Percentiles rank a stretch among this genome's conserved stretches.
Evolutionary conservation across 805 yeast species (phyloP).

Genomic region (Yueomyces sinensis): DNA sequence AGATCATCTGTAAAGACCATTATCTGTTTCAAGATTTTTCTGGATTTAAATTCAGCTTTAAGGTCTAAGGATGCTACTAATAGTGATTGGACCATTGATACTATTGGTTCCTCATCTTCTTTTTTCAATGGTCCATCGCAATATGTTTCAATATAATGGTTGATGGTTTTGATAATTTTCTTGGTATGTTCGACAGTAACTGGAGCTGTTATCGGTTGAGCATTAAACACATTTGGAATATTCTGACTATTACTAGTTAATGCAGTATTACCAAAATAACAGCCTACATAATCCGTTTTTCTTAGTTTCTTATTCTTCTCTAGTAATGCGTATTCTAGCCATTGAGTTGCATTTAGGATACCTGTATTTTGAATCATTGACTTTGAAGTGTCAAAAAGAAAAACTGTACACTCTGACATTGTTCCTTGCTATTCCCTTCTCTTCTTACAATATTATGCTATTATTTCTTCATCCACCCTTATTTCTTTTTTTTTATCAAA

Average conservation of each 20-base stretch:
- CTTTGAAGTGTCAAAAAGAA: slow-evolving; percentile 16
- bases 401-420: slow-evolving; percentile 14
- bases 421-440: no score
- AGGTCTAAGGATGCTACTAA: slow-evolving; percentile 14
- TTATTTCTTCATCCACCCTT: no score
- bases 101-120: not conserved
- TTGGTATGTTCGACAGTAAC: slow-evolving; percentile 6
- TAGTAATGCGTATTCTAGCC: slow-evolving; percentile 16
- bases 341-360: slow-evolving; percentile 9
- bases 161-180: slow-evolving; percentile 4
- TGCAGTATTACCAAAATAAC: slow-evolving; percentile 11
- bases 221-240: slow-evolving; percentile 11
- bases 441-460: no score
- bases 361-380: slow-evolving; percentile 7
- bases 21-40: slow-evolving; percentile 14
- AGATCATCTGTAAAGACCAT: slow-evolving; percentile 17
- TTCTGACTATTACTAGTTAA: slow-evolving; percentile 8
- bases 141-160: slow-evolving; percentile 1
- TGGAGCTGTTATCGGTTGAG: slow-evolving; percentile 14
- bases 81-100: slow-evolving; percentile 12
- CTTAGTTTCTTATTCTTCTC: slow-evolving; percentile 17
- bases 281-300: slow-evolving; percentile 20
- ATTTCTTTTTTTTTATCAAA: no score
- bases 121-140: not conserved
- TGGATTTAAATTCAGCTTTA: slow-evolving; percentile 11